A percentile compares a stretch with the other conserved stretches of the same genome.
Conservation (phyloP, 441 rosid genomes). For the Adansonia gregorii region DNA sequence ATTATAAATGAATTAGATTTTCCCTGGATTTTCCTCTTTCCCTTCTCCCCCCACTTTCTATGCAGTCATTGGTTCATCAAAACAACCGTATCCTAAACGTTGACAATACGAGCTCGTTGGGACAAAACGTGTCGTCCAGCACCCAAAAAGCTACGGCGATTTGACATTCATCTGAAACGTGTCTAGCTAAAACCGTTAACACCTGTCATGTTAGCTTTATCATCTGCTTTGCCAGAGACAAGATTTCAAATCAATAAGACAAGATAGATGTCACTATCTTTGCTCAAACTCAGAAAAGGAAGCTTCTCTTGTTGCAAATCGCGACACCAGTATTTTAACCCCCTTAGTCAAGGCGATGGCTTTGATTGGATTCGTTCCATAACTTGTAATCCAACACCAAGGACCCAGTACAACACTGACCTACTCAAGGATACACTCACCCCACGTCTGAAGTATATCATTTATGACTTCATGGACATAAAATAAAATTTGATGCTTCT, state of each 20-base stretch:
- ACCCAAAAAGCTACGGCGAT: not conserved
- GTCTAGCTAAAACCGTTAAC: constrained; percentile 3
- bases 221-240: constrained; percentile 23
- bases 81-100: constrained; percentile 7
- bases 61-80: not conserved
- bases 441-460: not conserved
- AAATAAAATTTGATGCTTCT: not conserved
- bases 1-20: not conserved
- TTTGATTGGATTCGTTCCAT: constrained; percentile 2
- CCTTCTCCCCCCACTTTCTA: too few relatives aligned
- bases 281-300: constrained; percentile 1
- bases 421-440: not conserved
- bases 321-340: not conserved
- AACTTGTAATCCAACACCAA: not conserved
- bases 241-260: constrained; percentile 27
- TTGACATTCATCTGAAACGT: not conserved
- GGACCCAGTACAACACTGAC: not conserved
- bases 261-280: not conserved
- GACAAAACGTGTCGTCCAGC: not conserved
- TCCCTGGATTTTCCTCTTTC: too few relatives aligned
- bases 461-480: not conserved
- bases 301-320: not conserved
- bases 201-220: constrained; percentile 1
- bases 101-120: not conserved
- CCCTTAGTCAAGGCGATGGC: not conserved